A percentile compares a stretch with the other conserved stretches of the same genome.
phyloP scores from a whole-genome alignment of 169 alveolate genomes.

The Plasmodium gaboni region DNA sequence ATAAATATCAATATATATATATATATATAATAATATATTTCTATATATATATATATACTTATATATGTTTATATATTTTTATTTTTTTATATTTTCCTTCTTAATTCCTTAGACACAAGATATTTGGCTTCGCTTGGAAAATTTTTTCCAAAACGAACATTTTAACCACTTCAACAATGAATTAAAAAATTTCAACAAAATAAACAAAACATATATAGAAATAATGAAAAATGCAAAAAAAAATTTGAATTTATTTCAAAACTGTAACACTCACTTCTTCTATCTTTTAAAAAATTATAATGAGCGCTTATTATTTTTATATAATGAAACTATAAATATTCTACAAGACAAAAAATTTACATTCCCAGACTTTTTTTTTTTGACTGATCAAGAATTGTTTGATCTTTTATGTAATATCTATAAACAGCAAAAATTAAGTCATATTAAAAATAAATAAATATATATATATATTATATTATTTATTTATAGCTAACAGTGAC shows the following conservation, averaged over 20 bases:
- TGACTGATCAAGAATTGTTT: slow-evolving; percentile 54
- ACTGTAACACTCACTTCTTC: slow-evolving; percentile 49
- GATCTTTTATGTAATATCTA: slow-evolving; percentile 31
- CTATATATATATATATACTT: background rate
- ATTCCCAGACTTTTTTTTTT: slow-evolving; percentile 69
- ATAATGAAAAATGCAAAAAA: slow-evolving; percentile 70
- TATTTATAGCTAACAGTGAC: slow-evolving; percentile 29
- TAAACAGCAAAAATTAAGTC: background rate
- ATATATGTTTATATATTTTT: background rate
- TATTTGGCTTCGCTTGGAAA: slow-evolving; percentile 39
- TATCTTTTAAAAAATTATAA: slow-evolving; percentile 59
- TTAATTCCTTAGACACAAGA: slow-evolving; percentile 29
- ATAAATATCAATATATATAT: background rate
- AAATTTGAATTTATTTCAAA: slow-evolving; percentile 48
- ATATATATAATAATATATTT: too few relatives aligned
- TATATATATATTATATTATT: slow-evolving; percentile 3
- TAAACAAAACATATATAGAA: slow-evolving; percentile 70
- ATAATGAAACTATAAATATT: slow-evolving; percentile 37
- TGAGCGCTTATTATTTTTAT: slow-evolving; percentile 46
- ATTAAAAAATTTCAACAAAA: slow-evolving; percentile 59
- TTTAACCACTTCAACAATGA: slow-evolving; percentile 68
- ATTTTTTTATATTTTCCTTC: background rate
- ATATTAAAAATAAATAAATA: background rate
- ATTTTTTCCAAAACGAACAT: slow-evolving; percentile 50
- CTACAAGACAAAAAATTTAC: slow-evolving; percentile 66